A percentile compares a stretch with the other conserved stretches of the same genome.
Conservation (phyloP, 164 flowering plant species). For the Protea cynaroides region DNA sequence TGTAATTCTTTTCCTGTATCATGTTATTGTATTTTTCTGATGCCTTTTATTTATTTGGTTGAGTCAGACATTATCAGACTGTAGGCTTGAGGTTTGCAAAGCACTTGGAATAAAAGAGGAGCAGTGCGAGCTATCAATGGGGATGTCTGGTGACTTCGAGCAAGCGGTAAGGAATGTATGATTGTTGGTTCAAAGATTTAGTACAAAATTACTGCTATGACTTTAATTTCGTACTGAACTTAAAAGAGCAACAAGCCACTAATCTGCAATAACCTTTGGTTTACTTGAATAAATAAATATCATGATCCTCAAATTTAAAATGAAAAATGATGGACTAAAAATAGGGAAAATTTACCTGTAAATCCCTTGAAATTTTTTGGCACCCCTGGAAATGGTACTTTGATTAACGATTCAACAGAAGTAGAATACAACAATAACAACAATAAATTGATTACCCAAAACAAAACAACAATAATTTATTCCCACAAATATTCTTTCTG, state of each 20-base stretch:
- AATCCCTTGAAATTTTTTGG: too few species aligned
- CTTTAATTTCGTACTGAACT: not conserved
- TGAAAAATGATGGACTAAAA: too few species aligned
- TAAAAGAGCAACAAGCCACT: not conserved
- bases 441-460: too few species aligned
- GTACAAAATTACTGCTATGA: not conserved
- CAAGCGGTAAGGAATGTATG: conserved; percentile 56
- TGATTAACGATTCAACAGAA: too few species aligned
- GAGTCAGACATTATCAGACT: conserved; percentile 56
- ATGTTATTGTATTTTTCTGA: conserved; percentile 2
- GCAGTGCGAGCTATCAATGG: conserved; percentile 93
- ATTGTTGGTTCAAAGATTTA: not conserved
- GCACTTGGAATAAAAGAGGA: conserved; percentile 69
- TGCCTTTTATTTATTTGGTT: conserved; percentile 3
- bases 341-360: too few species aligned
- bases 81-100: conserved; percentile 75
- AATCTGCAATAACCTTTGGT: not conserved
- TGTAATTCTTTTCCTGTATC: not conserved
- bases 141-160: conserved; percentile 97
- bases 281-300: too few species aligned
- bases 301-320: too few species aligned
- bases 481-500: too few species aligned
- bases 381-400: too few species aligned
- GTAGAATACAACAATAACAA: too few species aligned
- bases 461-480: too few species aligned